Evolutionary conservation across 768 basidiomycete genomes (phyloP).

Genomic region (Boletus reticulatus): DNA sequence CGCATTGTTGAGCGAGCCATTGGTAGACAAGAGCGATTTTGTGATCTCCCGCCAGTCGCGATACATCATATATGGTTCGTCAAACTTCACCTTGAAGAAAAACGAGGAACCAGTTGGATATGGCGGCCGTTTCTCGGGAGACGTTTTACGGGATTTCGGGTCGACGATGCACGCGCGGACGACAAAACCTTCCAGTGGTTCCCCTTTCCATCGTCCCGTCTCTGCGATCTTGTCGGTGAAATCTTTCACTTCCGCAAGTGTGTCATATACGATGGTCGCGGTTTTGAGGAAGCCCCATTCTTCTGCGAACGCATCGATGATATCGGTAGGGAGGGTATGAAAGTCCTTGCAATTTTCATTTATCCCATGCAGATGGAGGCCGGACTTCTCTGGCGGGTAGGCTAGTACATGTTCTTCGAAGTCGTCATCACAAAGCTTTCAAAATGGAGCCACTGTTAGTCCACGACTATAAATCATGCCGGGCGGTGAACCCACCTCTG

Average conservation of each 20-base stretch:
- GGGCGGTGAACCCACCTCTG: slow-evolving; percentile 62
- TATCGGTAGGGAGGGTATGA: slow-evolving; percentile 60
- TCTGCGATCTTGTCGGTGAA: slow-evolving; percentile 71
- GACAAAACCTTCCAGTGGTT: slow-evolving; percentile 91
- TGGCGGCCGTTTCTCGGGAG: slow-evolving; percentile 45
- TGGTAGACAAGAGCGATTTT: slow-evolving; percentile 57
- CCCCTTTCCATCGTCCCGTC: slow-evolving; percentile 77
- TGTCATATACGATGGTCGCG: slow-evolving; percentile 46
- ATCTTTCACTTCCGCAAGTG: slow-evolving; percentile 61
- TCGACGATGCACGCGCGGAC: slow-evolving; percentile 69
- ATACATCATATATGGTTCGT: slow-evolving; percentile 99
- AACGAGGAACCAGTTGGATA: slow-evolving; percentile 81
- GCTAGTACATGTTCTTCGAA: slow-evolving; percentile 96
- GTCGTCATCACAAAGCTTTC: slow-evolving; percentile 90
- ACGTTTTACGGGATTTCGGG: slow-evolving; percentile 34
- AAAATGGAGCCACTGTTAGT: neutral
- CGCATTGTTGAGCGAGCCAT: slow-evolving; percentile 29
- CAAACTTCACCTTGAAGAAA: slow-evolving; percentile 99
- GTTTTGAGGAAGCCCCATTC: slow-evolving; percentile 94
- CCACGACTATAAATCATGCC: neutral
- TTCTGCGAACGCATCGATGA: slow-evolving; percentile 76
- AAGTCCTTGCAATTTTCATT: slow-evolving; percentile 71
- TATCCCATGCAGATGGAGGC: slow-evolving; percentile 91
- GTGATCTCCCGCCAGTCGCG: slow-evolving; percentile 97
- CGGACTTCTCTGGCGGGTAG: slow-evolving; percentile 78